Percentiles rank a stretch among this genome's conserved stretches.
phyloP scores from a whole-genome alignment of 2,329 filamentous ascomycete genomes.

The Claviceps digitariae region DNA sequence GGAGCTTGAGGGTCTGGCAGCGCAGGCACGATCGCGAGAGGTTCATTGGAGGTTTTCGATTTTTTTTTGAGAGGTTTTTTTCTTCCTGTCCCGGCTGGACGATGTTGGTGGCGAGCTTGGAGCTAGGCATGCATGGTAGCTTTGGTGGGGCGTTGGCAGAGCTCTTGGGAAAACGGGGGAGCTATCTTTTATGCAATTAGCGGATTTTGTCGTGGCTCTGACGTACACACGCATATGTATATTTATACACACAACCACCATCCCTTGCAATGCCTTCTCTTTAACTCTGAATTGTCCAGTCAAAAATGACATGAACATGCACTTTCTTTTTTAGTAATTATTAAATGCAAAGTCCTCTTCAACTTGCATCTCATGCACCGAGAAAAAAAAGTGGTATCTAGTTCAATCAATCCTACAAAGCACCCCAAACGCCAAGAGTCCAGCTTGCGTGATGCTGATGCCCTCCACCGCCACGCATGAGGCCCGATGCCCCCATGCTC shows the following conservation, averaged over 20 bases:
- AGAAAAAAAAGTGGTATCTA: background rate
- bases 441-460: conserved; percentile 36
- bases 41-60: conserved; percentile 15
- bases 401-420: conserved; percentile 21
- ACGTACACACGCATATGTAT: too few relatives aligned
- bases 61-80: background rate
- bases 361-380: background rate
- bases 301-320: too few relatives aligned
- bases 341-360: background rate
- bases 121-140: background rate
- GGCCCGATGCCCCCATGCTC: conserved; percentile 45
- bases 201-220: background rate
- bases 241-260: too few relatives aligned
- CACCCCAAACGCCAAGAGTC: conserved; percentile 51
- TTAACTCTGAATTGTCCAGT: too few relatives aligned
- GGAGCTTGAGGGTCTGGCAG: conserved; percentile 8
- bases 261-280: too few relatives aligned
- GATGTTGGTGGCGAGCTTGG: background rate
- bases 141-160: background rate
- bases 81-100: background rate
- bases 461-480: conserved; percentile 24
- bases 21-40: conserved; percentile 14
- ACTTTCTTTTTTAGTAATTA: too few relatives aligned
- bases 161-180: background rate
- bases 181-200: conserved; percentile 5